A percentile compares a stretch with the other conserved stretches of the same genome.
These are phyloP conservation scores for Calcarisporium arbuscula DNA, from an alignment of 2,329 filamentous ascomycete species.

Conservation along the genomic window DNA sequence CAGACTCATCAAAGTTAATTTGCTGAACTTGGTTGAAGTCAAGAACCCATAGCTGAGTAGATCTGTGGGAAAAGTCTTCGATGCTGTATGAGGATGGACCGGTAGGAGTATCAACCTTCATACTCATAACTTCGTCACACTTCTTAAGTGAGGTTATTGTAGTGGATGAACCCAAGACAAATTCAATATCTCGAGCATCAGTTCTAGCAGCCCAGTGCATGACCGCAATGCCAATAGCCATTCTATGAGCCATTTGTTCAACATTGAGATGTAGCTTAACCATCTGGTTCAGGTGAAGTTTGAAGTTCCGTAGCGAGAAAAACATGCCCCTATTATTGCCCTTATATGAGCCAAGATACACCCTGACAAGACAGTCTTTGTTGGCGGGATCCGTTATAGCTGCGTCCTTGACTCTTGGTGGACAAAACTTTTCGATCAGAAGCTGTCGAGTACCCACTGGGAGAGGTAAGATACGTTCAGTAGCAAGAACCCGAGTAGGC, in stretches of 20 bases:
- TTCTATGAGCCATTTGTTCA: conserved; percentile 11
- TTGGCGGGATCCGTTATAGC: conserved; percentile 12
- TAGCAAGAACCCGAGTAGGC: conserved; percentile 14
- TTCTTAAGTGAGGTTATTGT: neutral
- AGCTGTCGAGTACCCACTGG: conserved; percentile 11
- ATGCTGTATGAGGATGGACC: neutral
- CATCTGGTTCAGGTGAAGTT: conserved; percentile 24
- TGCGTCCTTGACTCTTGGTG: neutral
- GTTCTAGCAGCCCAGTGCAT: conserved; percentile 24
- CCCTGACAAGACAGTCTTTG: conserved; percentile 14
- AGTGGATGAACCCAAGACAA: conserved; percentile 19
- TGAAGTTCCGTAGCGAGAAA: conserved; percentile 24
- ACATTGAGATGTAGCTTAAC: conserved; percentile 16
- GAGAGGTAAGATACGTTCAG: conserved; percentile 19
- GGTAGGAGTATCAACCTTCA: neutral
- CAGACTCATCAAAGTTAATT: conserved; percentile 15
- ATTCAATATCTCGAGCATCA: conserved; percentile 25
- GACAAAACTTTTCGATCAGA: conserved; percentile 16
- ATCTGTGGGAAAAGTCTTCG: conserved; percentile 10
- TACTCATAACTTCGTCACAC: neutral
- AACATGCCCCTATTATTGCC: conserved; percentile 5
- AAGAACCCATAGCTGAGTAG: conserved; percentile 20
- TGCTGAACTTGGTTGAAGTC: conserved; percentile 23
- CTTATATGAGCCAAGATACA: conserved; percentile 13
- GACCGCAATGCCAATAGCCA: conserved; percentile 21